Conservation (phyloP, 345 rosid genomes). For the Rhodomyrtus tomentosa region DNA sequence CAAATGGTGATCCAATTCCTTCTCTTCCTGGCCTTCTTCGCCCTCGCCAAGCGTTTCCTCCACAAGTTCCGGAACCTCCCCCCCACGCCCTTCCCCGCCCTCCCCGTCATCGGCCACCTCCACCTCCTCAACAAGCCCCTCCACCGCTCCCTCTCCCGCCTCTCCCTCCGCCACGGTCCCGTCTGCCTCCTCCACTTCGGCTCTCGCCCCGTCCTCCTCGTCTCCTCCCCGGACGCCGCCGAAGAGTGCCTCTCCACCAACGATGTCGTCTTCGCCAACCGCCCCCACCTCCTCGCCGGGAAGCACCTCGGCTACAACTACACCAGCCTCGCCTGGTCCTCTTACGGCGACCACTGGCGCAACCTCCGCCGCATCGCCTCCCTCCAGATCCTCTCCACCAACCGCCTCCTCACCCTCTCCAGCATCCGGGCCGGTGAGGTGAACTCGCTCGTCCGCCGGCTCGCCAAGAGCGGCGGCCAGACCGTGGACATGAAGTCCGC, state of each 20-base stretch:
- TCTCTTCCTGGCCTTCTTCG: not conserved
- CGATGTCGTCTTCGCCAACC: constrained; percentile 19
- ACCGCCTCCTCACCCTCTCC: constrained; percentile 9
- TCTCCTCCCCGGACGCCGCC: constrained; percentile 14
- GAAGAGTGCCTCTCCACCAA: constrained; percentile 14
- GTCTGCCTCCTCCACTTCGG: constrained; percentile 14
- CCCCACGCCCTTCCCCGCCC: constrained; percentile 17
- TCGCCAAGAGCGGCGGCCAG: not conserved
- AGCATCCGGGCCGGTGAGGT: constrained; percentile 13
- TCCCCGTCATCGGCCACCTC: constrained; percentile 22
- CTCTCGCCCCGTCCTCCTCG: constrained; percentile 6
- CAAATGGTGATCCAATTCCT: not conserved
- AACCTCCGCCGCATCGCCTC: constrained; percentile 13
- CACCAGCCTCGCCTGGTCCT: constrained; percentile 8
- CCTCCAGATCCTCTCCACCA: constrained; percentile 7
- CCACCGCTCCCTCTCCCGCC: constrained; percentile 1
- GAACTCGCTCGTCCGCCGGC: not conserved
- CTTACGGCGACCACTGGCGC: constrained; percentile 14
- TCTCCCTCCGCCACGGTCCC: constrained; percentile 9
- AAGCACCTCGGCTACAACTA: constrained; percentile 8
- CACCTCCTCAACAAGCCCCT: constrained; percentile 19
- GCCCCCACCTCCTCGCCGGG: constrained; percentile 10
- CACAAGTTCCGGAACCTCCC: constrained; percentile 15
- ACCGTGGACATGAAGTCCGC: constrained; percentile 13
- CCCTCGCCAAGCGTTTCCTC: not conserved